These are phyloP conservation scores for Gossypium rotundifolium DNA, from an alignment of 345 rosid species.

Conservation along the genomic window DNA sequence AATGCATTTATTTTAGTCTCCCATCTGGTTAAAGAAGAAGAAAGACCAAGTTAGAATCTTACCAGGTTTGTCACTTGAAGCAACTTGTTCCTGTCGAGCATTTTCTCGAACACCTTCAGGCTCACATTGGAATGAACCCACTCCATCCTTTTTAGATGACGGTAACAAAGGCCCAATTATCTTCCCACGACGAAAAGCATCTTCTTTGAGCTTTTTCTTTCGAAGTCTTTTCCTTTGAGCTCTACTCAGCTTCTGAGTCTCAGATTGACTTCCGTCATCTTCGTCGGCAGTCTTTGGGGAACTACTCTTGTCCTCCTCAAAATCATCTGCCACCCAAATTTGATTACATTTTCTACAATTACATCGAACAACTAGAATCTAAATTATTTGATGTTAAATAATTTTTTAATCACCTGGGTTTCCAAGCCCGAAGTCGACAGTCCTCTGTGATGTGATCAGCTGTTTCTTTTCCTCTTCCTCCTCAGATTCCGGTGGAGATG, in stretches of 20 bases:
- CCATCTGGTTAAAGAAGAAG: neutral
- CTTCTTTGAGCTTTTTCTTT: conserved; percentile 64
- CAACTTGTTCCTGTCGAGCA: conserved; percentile 26
- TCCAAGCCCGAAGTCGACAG: conserved; percentile 28
- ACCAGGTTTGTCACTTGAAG: conserved; percentile 2
- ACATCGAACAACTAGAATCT: neutral
- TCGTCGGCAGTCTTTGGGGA: conserved; percentile 20
- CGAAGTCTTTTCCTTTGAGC: conserved; percentile 76
- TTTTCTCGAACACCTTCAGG: conserved; percentile 50
- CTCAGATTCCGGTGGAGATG: conserved; percentile 25
- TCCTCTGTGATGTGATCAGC: neutral
- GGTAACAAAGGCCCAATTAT: conserved; percentile 64
- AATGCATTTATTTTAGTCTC: neutral
- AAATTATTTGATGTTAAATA: neutral
- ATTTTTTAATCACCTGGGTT: conserved; percentile 37
- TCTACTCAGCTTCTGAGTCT: conserved; percentile 41
- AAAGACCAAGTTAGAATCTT: neutral
- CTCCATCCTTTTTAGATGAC: neutral
- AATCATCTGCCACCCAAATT: conserved; percentile 36
- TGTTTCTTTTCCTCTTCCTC: conserved; percentile 18
- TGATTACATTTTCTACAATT: neutral
- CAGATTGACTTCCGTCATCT: conserved; percentile 14
- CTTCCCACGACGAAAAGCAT: conserved; percentile 39
- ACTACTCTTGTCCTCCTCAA: conserved; percentile 13
- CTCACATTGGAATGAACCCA: conserved; percentile 8